Percentiles rank a stretch among this genome's conserved stretches.
Conservation (phyloP, 1,284 basidiomycete genomes). For the Irpex rosettiformis region DNA sequence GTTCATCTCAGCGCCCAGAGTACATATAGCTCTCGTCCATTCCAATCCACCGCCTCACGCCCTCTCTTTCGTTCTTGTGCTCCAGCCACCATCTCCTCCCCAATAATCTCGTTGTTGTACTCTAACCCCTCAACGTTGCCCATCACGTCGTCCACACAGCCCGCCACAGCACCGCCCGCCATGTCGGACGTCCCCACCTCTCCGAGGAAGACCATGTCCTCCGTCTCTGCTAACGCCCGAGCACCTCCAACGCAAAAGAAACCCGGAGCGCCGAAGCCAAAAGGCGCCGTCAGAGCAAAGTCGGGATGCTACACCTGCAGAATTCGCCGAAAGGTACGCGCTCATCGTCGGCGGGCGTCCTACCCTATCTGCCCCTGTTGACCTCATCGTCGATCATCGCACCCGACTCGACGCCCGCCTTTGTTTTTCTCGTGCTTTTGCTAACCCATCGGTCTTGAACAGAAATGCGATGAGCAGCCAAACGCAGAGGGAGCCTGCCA, state of each 20-base stretch:
- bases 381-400: constrained; percentile 18
- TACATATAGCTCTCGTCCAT: constrained; percentile 28
- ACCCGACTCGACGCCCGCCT: constrained; percentile 8
- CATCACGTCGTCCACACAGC: constrained; percentile 18
- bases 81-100: constrained; percentile 17
- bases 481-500: constrained; percentile 61
- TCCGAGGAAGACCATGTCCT: constrained; percentile 34
- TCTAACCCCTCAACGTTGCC: constrained; percentile 15
- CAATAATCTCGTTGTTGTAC: constrained; percentile 21
- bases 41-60: constrained; percentile 16
- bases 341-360: constrained; percentile 11
- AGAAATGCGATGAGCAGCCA: constrained; percentile 82
- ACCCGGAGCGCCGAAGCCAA: constrained; percentile 61
- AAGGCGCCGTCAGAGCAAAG: constrained; percentile 77
- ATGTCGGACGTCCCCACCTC: constrained; percentile 34
- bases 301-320: constrained; percentile 83
- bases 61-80: constrained; percentile 20
- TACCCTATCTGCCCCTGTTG: constrained; percentile 12
- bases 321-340: constrained; percentile 70
- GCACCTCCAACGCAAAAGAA: constrained; percentile 38
- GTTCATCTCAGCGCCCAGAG: constrained; percentile 28
- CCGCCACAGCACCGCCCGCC: constrained; percentile 8
- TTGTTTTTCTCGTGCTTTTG: constrained; percentile 15
- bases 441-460: constrained; percentile 13
- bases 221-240: constrained; percentile 29